phyloP scores from a whole-genome alignment of 2,329 filamentous ascomycete species.

The Paradendryphiella salina region DNA sequence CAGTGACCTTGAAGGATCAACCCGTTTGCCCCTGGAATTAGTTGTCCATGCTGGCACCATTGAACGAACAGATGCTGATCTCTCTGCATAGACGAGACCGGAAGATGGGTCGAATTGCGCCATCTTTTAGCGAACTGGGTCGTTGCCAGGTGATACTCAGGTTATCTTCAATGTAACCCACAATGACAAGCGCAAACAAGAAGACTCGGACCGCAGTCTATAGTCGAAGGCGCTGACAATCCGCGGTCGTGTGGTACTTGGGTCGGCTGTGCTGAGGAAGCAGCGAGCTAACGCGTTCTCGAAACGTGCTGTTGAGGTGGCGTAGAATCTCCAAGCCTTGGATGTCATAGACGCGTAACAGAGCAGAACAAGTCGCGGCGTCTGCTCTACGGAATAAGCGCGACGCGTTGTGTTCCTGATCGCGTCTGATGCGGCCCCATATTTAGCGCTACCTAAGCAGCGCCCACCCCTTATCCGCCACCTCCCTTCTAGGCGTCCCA shows the following conservation, averaged over 20 bases:
- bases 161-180: too few relatives aligned
- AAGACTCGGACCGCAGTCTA: too few relatives aligned
- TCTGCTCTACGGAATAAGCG: neutral
- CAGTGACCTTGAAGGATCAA: constrained; percentile 14
- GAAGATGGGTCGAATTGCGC: constrained; percentile 9
- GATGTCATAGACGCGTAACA: neutral
- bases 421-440: neutral
- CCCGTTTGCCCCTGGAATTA: constrained; percentile 16
- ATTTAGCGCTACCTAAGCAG: too few relatives aligned
- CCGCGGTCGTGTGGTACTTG: too few relatives aligned
- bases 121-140: constrained; percentile 4
- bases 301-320: neutral
- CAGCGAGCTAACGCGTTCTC: neutral
- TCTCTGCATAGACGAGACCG: constrained; percentile 27
- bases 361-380: neutral
- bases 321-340: neutral
- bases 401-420: neutral
- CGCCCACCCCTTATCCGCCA: too few relatives aligned
- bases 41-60: constrained; percentile 27
- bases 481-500: too few relatives aligned
- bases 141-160: neutral
- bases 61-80: constrained; percentile 14
- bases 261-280: too few relatives aligned
- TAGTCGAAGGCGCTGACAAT: too few relatives aligned
- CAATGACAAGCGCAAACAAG: too few relatives aligned